Base-by-base conservation (phyloP, 164 flowering plant genomes). In the Vitis riparia region DNA sequence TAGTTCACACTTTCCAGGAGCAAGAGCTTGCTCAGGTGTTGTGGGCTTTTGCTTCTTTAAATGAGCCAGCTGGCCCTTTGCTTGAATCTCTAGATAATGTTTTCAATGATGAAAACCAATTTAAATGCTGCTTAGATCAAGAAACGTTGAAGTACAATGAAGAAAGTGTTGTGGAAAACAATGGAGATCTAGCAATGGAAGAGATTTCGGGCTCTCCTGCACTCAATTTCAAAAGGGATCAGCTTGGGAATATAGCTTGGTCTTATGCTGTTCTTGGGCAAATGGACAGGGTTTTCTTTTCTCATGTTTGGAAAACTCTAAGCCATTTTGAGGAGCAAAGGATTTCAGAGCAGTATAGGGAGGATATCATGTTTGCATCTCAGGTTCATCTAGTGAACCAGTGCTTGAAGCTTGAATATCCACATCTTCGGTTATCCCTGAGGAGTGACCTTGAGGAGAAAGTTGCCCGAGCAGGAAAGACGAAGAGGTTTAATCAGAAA, bases 21-120 rank as follows among this genome's bases (percentile, higher is more conserved):
- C 97, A 90, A 81, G 99, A 93, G 80, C 81, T 96, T 75, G 87
- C 92, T 71, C 99, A 93, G 77, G 68, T 96, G 29, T 81, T 93
- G 77, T 96, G 99, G 99, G 97, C 98, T 62, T 93, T 91, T 83
- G 95, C 99, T 68, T 91, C 96, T 75, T 78, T 95, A 8, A 67
- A 76, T 71, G 97, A 89, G 83, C 86, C 91, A n/a, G 94, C 92
- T 16, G 91, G 87, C 49, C 63, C 77, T 60, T 77, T 96, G 65
- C 82, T 96, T 7, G 84, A 86, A 16, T 79, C 93, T 27, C 78
- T 95, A 17, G 99, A 95, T 76, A 62, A 58, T 73, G 80, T 75
- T 69, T 90, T 80, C 67, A 80, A 76, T 68, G 80, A 83, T 49
- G 68, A 37, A n/a, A 53, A 65, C 23, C 83, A 82, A 64, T 70